Percentiles rank a stretch among this genome's conserved stretches.
These are phyloP conservation scores for Sindora glabra DNA, from an alignment of 306 rosid genomes.

Conservation along the genomic window DNA sequence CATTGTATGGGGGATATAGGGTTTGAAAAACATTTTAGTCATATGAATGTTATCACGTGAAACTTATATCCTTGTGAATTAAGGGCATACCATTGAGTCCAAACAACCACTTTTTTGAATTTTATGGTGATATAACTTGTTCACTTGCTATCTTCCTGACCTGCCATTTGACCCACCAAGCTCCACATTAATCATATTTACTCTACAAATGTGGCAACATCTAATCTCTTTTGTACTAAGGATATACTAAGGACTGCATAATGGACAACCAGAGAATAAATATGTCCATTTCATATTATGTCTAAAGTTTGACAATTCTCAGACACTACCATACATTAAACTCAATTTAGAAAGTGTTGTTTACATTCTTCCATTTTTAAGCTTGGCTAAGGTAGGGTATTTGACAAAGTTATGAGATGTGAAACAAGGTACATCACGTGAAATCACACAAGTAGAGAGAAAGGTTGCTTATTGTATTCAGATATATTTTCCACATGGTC, in stretches of 20 bases:
- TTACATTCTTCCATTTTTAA: too few relatives aligned
- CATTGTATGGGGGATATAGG: slow-evolving; percentile 9
- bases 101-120: slow-evolving; percentile 18
- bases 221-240: slow-evolving; percentile 18
- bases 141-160: slow-evolving; percentile 36
- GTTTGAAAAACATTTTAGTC: slow-evolving; percentile 3
- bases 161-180: slow-evolving; percentile 53
- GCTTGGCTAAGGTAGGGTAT: too few relatives aligned
- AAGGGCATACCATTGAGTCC: slow-evolving; percentile 39
- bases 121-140: slow-evolving; percentile 36
- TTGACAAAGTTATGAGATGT: too few relatives aligned
- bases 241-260: not conserved
- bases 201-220: slow-evolving; percentile 16
- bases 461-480: too few relatives aligned
- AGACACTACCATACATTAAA: too few relatives aligned
- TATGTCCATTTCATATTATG: too few relatives aligned
- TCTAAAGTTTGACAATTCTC: too few relatives aligned
- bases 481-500: too few relatives aligned
- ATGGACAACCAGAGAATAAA: too few relatives aligned
- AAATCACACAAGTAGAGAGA: too few relatives aligned
- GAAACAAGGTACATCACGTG: too few relatives aligned
- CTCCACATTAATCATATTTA: slow-evolving; percentile 31
- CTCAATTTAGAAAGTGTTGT: too few relatives aligned
- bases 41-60: slow-evolving; percentile 7
- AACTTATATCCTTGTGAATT: slow-evolving; percentile 24